These are phyloP conservation scores for Achlya hypogyna DNA, from an alignment of 352 stramenopile species.

Conservation along the genomic window DNA sequence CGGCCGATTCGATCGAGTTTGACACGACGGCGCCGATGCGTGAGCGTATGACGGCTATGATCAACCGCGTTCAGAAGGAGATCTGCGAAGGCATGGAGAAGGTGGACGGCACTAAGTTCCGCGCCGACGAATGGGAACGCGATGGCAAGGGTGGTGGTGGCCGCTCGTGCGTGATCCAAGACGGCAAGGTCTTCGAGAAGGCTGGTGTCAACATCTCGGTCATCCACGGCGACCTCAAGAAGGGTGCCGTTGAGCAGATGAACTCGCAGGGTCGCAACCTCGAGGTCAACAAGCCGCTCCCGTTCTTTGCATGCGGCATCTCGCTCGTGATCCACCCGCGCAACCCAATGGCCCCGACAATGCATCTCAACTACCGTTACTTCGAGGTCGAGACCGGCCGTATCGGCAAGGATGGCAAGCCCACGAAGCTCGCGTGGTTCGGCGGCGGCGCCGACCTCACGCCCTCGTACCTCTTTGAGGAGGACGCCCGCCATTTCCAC, in stretches of 20 bases:
- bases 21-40: constrained; percentile 52
- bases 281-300: constrained; percentile 66
- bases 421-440: constrained; percentile 88
- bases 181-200: constrained; percentile 97
- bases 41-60: constrained; percentile 76
- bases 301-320: constrained; percentile 95
- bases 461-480: constrained; percentile 93
- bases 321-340: constrained; percentile 96
- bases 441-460: constrained; percentile 96
- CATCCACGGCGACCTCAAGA: constrained; percentile 93
- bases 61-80: constrained; percentile 72
- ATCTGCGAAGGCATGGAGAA: constrained; percentile 83
- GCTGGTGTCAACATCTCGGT: constrained; percentile 96
- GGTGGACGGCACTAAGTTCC: constrained; percentile 92
- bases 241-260: constrained; percentile 78
- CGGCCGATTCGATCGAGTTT: constrained; percentile 65
- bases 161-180: constrained; percentile 91
- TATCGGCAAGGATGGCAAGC: constrained; percentile 66
- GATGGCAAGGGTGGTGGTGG: constrained; percentile 90
- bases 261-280: constrained; percentile 62
- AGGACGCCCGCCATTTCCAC: constrained; percentile 97
- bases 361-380: constrained; percentile 97
- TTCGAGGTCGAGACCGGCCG: constrained; percentile 91
- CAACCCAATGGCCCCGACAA: constrained; percentile 91
- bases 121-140: constrained; percentile 91